These are phyloP conservation scores for Fusarium sp. DNA, from an alignment of 2,329 filamentous ascomycete genomes.

Conservation along the genomic window DNA sequence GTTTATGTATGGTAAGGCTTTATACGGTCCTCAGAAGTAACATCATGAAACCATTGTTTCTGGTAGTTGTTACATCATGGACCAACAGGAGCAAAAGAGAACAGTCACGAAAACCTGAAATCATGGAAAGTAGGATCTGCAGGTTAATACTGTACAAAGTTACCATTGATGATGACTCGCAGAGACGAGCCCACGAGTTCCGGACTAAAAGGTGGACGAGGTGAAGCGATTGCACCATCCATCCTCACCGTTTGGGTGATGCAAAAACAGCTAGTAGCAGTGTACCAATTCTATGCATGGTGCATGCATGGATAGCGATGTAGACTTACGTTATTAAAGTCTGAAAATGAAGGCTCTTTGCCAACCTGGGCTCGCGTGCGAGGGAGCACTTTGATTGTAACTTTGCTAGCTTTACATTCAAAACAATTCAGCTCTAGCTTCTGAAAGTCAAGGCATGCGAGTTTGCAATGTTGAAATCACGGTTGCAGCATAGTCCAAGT, in stretches of 20 bases:
- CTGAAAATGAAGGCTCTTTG: conserved; percentile 23
- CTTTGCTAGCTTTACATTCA: neutral
- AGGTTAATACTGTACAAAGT: conserved; percentile 31
- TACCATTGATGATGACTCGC: conserved; percentile 42
- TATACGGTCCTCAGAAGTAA: conserved; percentile 12
- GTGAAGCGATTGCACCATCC: conserved; percentile 38
- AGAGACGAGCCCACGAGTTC: conserved; percentile 26
- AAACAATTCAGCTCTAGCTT: neutral
- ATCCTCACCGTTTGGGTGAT: conserved; percentile 31
- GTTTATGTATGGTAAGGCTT: conserved; percentile 5
- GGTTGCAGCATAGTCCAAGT: conserved; percentile 2
- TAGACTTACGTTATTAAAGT: conserved; percentile 38
- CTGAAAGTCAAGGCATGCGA: neutral
- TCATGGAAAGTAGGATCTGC: conserved; percentile 36
- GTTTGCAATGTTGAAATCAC: neutral
- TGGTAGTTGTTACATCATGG: conserved; percentile 3
- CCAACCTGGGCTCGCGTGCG: conserved; percentile 11
- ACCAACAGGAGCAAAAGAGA: conserved; percentile 5
- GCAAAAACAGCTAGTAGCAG: conserved; percentile 31
- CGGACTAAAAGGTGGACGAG: conserved; percentile 30
- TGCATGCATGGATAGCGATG: conserved; percentile 29
- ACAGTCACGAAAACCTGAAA: conserved; percentile 33
- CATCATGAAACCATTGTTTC: conserved; percentile 29
- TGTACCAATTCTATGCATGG: conserved; percentile 31
- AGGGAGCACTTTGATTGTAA: conserved; percentile 1